phyloP scores from a whole-genome alignment of 2,329 filamentous ascomycete genomes.

The Davidsoniella virescens region DNA sequence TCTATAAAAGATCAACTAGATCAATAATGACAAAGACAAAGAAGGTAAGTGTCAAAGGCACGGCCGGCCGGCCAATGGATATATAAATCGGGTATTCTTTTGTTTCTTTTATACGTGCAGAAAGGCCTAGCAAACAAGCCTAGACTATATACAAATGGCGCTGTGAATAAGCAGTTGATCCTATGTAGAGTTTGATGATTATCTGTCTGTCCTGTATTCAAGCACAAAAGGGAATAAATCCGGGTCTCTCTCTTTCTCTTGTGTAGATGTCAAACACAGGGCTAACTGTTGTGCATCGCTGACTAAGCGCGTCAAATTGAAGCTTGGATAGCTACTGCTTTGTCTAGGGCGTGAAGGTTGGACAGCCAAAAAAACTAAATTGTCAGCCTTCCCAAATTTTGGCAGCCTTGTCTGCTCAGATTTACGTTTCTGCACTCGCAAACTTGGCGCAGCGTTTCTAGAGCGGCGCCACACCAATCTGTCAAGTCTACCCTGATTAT shows the following conservation, averaged over 20 bases:
- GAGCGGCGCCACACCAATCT: not conserved
- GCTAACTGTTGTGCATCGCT: too few relatives aligned
- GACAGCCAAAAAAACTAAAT: not conserved
- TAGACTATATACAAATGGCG: too few relatives aligned
- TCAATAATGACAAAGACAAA: not conserved
- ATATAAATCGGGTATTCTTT: not conserved
- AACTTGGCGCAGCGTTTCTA: not conserved
- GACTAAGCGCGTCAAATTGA: too few relatives aligned
- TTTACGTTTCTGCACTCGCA: not conserved
- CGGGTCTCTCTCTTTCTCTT: too few relatives aligned
- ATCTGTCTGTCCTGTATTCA: too few relatives aligned
- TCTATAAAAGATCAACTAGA: not conserved
- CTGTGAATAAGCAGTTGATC: too few relatives aligned
- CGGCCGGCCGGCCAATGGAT: not conserved
- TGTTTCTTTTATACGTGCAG: not conserved
- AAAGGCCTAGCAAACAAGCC: too few relatives aligned
- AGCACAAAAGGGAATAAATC: too few relatives aligned
- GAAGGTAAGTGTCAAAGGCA: not conserved
- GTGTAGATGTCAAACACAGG: too few relatives aligned
- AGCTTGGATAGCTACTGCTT: not conserved
- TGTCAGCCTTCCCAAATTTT: constrained; percentile 7
- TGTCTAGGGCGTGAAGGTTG: not conserved
- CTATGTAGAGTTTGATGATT: too few relatives aligned
- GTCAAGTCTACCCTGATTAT: not conserved
- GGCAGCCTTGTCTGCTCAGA: constrained; percentile 5